Percentiles rank a stretch among this genome's conserved stretches.
Conservation (phyloP, 441 rosid genomes). For the Populus hybrid region DNA sequence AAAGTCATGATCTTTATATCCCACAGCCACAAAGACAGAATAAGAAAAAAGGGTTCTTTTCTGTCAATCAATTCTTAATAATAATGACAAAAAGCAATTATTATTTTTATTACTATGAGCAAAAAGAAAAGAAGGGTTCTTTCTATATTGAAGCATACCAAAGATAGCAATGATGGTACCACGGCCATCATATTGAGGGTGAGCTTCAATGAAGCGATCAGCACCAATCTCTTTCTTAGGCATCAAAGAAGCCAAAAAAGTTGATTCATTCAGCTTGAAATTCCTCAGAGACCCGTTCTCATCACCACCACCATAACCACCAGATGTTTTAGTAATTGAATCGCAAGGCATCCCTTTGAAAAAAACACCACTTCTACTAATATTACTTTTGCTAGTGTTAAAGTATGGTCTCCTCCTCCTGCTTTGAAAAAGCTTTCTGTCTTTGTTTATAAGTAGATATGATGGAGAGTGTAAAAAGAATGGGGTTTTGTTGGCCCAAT, state of each 20-base stretch:
- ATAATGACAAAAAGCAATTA: background rate
- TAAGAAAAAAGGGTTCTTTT: too few species aligned
- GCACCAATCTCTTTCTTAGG: conserved; percentile 86
- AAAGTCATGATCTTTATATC: background rate
- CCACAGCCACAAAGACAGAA: background rate
- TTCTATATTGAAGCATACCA: too few species aligned
- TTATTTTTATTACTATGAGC: background rate
- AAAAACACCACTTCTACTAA: conserved; percentile 3
- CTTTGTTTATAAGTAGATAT: conserved; percentile 1
- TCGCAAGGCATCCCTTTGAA: conserved; percentile 57
- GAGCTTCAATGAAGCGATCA: conserved; percentile 82
- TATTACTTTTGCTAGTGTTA: background rate
- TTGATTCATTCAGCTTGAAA: conserved; percentile 73
- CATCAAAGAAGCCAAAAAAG: conserved; percentile 92
- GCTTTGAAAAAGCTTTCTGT: conserved; percentile 4
- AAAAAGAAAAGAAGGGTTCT: background rate
- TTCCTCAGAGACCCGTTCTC: conserved; percentile 55
- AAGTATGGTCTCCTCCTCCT: background rate
- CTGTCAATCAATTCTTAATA: background rate
- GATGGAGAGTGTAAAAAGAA: conserved; percentile 1
- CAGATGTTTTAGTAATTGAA: conserved; percentile 35
- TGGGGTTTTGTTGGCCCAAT: conserved; percentile 18
- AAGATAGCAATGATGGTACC: conserved; percentile 36
- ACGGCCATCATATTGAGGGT: conserved; percentile 86
- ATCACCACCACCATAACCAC: conserved; percentile 36